Evolutionary conservation across 2,329 filamentous ascomycete genomes (phyloP), one percentile per base, ranked within the genome.

Genomic region (Verticillium nonalfalfae): DNA sequence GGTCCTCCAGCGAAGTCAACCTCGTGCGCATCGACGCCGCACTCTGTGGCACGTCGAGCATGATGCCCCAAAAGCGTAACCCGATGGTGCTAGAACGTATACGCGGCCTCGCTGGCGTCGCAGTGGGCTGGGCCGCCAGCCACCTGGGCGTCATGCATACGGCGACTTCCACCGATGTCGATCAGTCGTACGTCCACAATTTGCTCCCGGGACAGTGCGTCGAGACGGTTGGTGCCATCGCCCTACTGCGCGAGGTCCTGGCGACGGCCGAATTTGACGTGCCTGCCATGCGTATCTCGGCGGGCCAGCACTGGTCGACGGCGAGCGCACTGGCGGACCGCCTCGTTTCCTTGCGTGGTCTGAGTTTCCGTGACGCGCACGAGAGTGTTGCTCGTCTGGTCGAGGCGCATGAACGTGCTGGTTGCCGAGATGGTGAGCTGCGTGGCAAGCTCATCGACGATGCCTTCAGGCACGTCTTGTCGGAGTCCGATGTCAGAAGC

Each of bases 61-160:
- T 64, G 33, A 62, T 64, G 36, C 62, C 62, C 3, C 62, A 64
- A 39, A 64, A 64, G 56, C 62, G 62, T 33, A 64, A 64, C 60
- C 62, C 62, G 1, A 61, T 64, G 11, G 60, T 59, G 2, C 58
- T 64, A 9, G 62, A 64, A 39, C 58, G 58, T 26, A 64, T 64
- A 36, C 61, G 61, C n/a, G 55, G 60, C 2, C 60, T 61, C 9
- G 62, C 62, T 4, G 62, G 60, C 5, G 58, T 61, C 1, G 56
- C 59, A 2, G 60, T 62, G n/a, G 56, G 57, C 13, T 64, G 62
- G 62, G 21, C 61, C 5, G 56, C 56, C 3, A 36, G 33, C 56
- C 56, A 57, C 34, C 35, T 57, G 15, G 56, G 56, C 11, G 56
- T 57, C 9, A 57, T 57, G 56, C 56, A 57, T 35, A 57, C 56